Percentiles rank a stretch among this genome's conserved stretches.
Evolutionary conservation across 2,329 filamentous ascomycete species (phyloP).

Genomic region (Aspergillus persii): DNA sequence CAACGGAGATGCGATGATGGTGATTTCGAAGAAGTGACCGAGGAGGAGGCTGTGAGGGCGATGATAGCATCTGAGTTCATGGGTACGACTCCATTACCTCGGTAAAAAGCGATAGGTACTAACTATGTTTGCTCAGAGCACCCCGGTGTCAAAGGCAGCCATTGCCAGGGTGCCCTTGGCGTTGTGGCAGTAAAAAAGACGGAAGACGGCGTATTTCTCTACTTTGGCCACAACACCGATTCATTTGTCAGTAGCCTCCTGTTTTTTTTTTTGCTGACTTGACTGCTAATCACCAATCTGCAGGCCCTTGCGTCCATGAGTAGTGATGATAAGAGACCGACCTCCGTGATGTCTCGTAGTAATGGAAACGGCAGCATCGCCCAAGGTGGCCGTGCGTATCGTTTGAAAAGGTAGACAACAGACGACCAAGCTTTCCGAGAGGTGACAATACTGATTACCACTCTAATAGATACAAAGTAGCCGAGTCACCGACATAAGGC

Average conservation of each 20-base stretch:
- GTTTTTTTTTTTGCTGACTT: neutral
- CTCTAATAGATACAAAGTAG: neutral
- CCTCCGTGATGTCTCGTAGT: slow-evolving; percentile 84
- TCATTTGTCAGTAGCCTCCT: slow-evolving; percentile 54
- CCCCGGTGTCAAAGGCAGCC: slow-evolving; percentile 75
- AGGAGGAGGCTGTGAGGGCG: slow-evolving; percentile 73
- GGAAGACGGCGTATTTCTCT: slow-evolving; percentile 71
- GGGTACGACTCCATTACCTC: slow-evolving; percentile 44
- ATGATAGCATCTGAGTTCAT: slow-evolving; percentile 92
- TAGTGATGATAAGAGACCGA: slow-evolving; percentile 69
- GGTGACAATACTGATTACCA: neutral
- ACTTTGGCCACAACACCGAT: slow-evolving; percentile 96
- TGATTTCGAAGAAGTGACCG: slow-evolving; percentile 62
- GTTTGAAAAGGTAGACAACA: slow-evolving; percentile 26
- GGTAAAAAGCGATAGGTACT: neutral
- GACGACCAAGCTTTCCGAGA: neutral
- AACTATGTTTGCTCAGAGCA: slow-evolving; percentile 52
- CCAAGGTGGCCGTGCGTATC: slow-evolving; percentile 42
- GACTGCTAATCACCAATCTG: slow-evolving; percentile 8
- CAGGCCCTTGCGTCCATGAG: slow-evolving; percentile 83
- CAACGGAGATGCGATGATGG: slow-evolving; percentile 61
- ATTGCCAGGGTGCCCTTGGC: slow-evolving; percentile 83
- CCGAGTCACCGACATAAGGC: neutral
- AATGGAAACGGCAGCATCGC: slow-evolving; percentile 53
- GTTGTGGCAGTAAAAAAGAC: slow-evolving; percentile 87